Evolutionary conservation across 2,329 filamentous ascomycete genomes (phyloP).

Genomic region (Xylariaceae sp.): DNA sequence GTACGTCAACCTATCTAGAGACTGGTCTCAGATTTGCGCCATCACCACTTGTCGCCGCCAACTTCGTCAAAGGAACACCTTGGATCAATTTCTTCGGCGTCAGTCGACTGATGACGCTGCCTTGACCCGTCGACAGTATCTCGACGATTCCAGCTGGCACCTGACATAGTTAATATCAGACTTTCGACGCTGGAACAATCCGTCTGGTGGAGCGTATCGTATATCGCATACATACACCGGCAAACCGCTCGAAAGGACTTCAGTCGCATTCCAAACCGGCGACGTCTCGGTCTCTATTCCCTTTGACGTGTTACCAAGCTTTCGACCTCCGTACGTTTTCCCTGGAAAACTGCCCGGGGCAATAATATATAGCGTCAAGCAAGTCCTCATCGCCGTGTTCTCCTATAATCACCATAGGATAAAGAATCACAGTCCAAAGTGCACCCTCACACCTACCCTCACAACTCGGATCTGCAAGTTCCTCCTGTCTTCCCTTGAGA

Average conservation of each 20-base stretch:
- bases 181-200: slow-evolving; percentile 11
- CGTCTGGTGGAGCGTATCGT: slow-evolving; percentile 6
- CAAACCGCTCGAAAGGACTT: slow-evolving; percentile 16
- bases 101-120: not conserved
- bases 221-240: not conserved
- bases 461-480: slow-evolving; percentile 1
- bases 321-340: slow-evolving; percentile 21
- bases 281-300: slow-evolving; percentile 13
- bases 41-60: not conserved
- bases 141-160: slow-evolving; percentile 9
- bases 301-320: slow-evolving; percentile 14
- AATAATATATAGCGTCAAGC: not conserved
- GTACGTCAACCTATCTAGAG: not conserved
- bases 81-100: not conserved
- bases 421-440: slow-evolving; percentile 3
- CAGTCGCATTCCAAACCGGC: slow-evolving; percentile 1
- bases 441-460: slow-evolving; percentile 6
- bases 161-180: not conserved
- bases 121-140: slow-evolving; percentile 7
- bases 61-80: not conserved
- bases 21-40: not conserved
- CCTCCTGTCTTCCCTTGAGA: slow-evolving; percentile 16
- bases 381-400: not conserved
- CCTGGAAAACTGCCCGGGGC: slow-evolving; percentile 5
- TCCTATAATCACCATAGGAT: not conserved